phyloP scores from a whole-genome alignment of 805 yeast genomes.

The Wickerhamiella alocasiicola region DNA sequence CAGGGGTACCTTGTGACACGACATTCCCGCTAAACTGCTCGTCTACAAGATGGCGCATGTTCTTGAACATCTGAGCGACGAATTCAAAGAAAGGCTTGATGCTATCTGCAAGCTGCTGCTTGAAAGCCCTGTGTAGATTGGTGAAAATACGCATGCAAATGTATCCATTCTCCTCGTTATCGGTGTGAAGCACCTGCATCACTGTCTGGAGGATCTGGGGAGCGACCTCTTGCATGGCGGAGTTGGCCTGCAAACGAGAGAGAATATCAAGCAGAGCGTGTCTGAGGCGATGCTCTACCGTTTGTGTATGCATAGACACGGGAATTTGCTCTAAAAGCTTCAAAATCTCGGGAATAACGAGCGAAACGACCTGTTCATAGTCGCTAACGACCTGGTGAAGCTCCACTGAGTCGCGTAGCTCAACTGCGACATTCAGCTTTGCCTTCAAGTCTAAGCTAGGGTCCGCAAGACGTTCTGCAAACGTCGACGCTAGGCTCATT shows the following conservation, averaged over 20 bases:
- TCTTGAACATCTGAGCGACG: conserved; percentile 63
- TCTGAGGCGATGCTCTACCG: conserved; percentile 41
- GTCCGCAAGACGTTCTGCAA: conserved; percentile 20
- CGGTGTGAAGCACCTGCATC: conserved; percentile 48
- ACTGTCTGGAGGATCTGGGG: conserved; percentile 45
- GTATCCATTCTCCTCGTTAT: conserved; percentile 93
- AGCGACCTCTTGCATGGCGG: conserved; percentile 62
- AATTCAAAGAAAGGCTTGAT: conserved; percentile 70
- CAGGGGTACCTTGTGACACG: background rate
- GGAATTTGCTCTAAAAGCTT: conserved; percentile 55
- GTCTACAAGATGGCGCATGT: conserved; percentile 62
- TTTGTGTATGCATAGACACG: conserved; percentile 15
- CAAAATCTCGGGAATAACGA: conserved; percentile 58
- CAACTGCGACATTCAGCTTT: conserved; percentile 61
- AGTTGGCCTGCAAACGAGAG: conserved; percentile 73
- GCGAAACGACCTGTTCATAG: conserved; percentile 61
- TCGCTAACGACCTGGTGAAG: conserved; percentile 70
- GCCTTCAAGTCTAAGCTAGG: conserved; percentile 38
- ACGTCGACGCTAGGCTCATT: conserved; percentile 10
- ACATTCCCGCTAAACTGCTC: conserved; percentile 42
- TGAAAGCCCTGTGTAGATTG: conserved; percentile 73
- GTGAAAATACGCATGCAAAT: conserved; percentile 80
- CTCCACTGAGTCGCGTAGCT: conserved; percentile 77
- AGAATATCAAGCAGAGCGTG: conserved; percentile 64
- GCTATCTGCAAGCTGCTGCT: conserved; percentile 48